A percentile compares a stretch with the other conserved stretches of the same genome.
Evolutionary conservation across 1,139 yeast genomes (phyloP).

Genomic region (Tardiomyces depauwii): DNA sequence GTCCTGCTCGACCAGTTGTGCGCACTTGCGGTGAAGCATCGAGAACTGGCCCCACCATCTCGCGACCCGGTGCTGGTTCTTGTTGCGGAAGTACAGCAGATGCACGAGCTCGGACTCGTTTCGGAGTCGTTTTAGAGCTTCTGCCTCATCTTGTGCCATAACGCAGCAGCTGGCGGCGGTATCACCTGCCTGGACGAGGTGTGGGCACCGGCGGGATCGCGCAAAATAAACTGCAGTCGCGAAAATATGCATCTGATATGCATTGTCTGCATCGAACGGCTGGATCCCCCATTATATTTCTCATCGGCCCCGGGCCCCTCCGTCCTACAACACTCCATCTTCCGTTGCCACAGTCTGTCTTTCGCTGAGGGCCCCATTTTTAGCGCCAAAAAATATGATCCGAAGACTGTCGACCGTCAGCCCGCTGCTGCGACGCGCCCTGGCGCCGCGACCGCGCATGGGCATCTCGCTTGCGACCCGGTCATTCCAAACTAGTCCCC

Average conservation of each 20-base stretch:
- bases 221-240: too few species aligned
- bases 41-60: constrained; percentile 68
- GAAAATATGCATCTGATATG: too few species aligned
- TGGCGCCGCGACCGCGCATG: not conserved
- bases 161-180: too few species aligned
- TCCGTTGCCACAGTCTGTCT: too few species aligned
- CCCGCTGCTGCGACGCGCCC: not conserved
- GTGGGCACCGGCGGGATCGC: too few species aligned
- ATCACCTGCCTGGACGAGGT: too few species aligned
- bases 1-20: constrained; percentile 5
- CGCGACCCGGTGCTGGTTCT: constrained; percentile 66
- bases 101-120: constrained; percentile 50
- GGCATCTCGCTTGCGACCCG: not conserved
- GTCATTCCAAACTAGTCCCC: not conserved
- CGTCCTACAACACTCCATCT: not conserved
- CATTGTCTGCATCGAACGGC: too few species aligned
- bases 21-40: constrained; percentile 41
- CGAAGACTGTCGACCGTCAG: not conserved
- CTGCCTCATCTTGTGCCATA: too few species aligned
- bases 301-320: not conserved
- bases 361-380: too few species aligned
- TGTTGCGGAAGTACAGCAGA: constrained; percentile 56
- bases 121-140: not conserved
- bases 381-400: not conserved
- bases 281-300: too few species aligned